Percentiles rank a stretch among this genome's conserved stretches.
Conservation (phyloP, 345 rosid species). For the Eucalyptus victrix region DNA sequence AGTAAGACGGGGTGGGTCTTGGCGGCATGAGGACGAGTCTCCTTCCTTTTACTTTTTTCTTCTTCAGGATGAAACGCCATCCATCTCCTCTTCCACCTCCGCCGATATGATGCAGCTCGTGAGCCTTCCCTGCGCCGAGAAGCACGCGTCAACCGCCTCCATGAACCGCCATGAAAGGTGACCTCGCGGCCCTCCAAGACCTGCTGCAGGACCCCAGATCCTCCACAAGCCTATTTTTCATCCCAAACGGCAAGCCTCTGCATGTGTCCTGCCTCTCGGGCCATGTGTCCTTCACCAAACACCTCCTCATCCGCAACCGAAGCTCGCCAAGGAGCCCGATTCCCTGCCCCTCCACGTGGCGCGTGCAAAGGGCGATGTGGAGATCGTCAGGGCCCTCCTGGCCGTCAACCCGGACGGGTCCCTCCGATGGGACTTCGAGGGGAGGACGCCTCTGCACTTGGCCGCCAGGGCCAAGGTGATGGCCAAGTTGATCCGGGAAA, state of each 20-base stretch:
- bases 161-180: neutral
- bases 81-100: neutral
- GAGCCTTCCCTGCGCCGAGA: neutral
- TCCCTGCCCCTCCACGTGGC: conserved; percentile 9
- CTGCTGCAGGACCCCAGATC: neutral
- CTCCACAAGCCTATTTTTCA: neutral
- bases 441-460: conserved; percentile 10
- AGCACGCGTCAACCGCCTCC: neutral
- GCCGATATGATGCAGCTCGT: neutral
- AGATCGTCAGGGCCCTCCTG: neutral
- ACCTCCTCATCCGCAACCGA: neutral
- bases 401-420: neutral
- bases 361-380: conserved; percentile 1
- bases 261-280: conserved; percentile 5
- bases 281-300: conserved; percentile 1
- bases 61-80: neutral
- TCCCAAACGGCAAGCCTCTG: neutral
- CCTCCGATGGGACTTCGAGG: neutral
- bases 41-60: neutral
- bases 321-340: neutral
- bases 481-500: neutral
- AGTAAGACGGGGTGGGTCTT: neutral
- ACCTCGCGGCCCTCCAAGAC: neutral
- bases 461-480: neutral
- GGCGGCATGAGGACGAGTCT: neutral